phyloP scores from a whole-genome alignment of 148 eudicot genomes.

The Pharnaceum exiguum region DNA sequence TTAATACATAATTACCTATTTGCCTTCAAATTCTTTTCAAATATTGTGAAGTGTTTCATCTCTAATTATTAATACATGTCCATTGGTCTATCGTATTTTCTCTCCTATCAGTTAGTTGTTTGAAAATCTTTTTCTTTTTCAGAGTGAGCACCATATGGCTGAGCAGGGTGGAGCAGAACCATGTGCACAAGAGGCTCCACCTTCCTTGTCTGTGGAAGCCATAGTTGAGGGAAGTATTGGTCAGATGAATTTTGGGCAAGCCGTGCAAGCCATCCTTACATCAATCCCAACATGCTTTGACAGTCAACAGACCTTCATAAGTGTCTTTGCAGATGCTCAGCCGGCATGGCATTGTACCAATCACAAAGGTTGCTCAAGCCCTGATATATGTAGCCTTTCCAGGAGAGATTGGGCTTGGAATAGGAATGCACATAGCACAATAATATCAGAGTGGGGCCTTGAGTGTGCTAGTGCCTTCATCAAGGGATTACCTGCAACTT shows the following conservation, averaged over 20 bases:
- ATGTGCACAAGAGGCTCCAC: not conserved
- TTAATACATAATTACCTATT: not conserved
- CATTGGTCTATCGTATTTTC: no score
- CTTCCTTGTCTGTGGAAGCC: constrained; percentile 16
- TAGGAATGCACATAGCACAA: not conserved
- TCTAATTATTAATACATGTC: no score
- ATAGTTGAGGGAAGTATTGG: constrained; percentile 23
- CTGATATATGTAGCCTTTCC: constrained; percentile 13
- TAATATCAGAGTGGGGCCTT: constrained; percentile 21
- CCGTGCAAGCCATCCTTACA: constrained; percentile 20
- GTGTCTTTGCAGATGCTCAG: constrained; percentile 19
- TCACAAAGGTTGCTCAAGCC: not conserved
- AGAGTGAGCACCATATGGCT: constrained; percentile 15
- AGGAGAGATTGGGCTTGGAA: constrained; percentile 17
- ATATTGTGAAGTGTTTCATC: no score
- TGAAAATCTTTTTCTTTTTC: no score
- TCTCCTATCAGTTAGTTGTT: no score
- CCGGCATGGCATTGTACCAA: constrained; percentile 23
- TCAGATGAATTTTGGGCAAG: constrained; percentile 11
- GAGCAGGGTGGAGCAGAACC: constrained; percentile 14
- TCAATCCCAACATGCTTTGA: constrained; percentile 18
- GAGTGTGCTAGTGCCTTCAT: constrained; percentile 19
- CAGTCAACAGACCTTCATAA: constrained; percentile 23
- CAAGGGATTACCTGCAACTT: constrained; percentile 21
- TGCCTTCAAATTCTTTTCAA: no score